Percentiles rank a stretch among this genome's conserved stretches.
Conservation (phyloP, 169 alveolate species). For the Plasmodium falciparum region DNA sequence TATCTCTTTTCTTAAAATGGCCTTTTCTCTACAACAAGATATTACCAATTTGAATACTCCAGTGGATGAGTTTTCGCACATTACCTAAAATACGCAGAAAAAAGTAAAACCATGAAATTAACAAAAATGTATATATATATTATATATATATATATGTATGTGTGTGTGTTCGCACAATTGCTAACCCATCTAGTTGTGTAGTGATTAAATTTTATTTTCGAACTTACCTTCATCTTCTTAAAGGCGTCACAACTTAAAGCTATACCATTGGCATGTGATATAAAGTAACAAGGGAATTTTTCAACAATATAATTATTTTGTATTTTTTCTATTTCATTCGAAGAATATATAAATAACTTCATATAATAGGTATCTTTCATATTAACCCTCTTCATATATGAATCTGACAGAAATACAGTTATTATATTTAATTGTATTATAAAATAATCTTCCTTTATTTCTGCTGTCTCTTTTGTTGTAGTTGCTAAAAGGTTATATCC, state of each 20-base stretch:
- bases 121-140: background rate
- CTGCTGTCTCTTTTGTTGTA: background rate
- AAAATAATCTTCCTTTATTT: background rate
- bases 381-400: slow-evolving; percentile 17
- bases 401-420: slow-evolving; percentile 31
- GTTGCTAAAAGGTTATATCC: too few relatives aligned
- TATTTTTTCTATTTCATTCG: slow-evolving; percentile 39
- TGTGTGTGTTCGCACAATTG: background rate
- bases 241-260: slow-evolving; percentile 59
- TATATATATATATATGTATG: background rate
- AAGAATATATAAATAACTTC: slow-evolving; percentile 39
- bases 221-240: slow-evolving; percentile 45
- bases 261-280: slow-evolving; percentile 50
- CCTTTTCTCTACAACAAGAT: slow-evolving; percentile 49
- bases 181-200: background rate
- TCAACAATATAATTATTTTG: slow-evolving; percentile 28
- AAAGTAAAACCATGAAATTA: slow-evolving; percentile 5
- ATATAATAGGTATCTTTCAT: slow-evolving; percentile 29
- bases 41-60: slow-evolving; percentile 36
- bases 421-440: slow-evolving; percentile 42
- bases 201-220: background rate
- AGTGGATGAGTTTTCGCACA: slow-evolving; percentile 12
- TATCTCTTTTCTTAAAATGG: slow-evolving; percentile 49
- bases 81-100: slow-evolving; percentile 16
- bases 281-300: slow-evolving; percentile 40